phyloP scores from a whole-genome alignment of 345 rosid species.

The Conringia planisiliqua region DNA sequence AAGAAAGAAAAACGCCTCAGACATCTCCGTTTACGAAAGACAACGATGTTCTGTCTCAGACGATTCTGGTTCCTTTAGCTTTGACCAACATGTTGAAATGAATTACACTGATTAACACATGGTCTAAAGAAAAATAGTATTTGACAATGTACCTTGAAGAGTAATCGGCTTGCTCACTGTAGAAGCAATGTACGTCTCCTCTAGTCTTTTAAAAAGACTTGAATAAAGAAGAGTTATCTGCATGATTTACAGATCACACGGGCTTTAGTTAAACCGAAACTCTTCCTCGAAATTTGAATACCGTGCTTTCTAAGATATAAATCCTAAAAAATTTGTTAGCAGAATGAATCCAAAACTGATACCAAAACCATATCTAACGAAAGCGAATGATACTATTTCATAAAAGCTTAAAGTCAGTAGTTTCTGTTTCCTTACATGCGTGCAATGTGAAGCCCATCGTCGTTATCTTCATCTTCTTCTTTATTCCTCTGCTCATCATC shows the following conservation, averaged over 20 bases:
- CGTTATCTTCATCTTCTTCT: conserved; percentile 45
- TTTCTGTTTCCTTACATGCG: conserved; percentile 35
- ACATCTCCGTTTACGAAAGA: conserved; percentile 29
- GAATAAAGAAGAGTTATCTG: conserved; percentile 2
- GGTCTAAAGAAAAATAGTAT: neutral
- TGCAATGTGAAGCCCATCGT: conserved; percentile 44
- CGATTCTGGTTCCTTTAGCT: conserved; percentile 38
- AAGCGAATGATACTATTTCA: neutral
- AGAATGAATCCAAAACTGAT: neutral
- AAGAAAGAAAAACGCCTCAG: conserved; percentile 21
- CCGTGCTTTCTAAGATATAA: neutral
- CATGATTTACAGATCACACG: conserved; percentile 1
- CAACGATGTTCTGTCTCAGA: conserved; percentile 29
- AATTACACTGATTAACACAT: neutral
- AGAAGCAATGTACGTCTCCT: conserved; percentile 11
- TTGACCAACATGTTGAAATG: conserved; percentile 35
- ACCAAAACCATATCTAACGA: neutral
- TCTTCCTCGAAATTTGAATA: neutral
- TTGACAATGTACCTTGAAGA: neutral
- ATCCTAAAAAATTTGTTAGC: neutral
- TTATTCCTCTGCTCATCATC: conserved; percentile 33
- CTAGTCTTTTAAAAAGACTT: neutral
- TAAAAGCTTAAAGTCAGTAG: neutral
- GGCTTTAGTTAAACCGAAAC: conserved; percentile 2
- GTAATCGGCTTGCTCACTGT: conserved; percentile 11